Base-by-base conservation (phyloP, 1,284 basidiomycete species). In the Ganoderma lucidum region DNA sequence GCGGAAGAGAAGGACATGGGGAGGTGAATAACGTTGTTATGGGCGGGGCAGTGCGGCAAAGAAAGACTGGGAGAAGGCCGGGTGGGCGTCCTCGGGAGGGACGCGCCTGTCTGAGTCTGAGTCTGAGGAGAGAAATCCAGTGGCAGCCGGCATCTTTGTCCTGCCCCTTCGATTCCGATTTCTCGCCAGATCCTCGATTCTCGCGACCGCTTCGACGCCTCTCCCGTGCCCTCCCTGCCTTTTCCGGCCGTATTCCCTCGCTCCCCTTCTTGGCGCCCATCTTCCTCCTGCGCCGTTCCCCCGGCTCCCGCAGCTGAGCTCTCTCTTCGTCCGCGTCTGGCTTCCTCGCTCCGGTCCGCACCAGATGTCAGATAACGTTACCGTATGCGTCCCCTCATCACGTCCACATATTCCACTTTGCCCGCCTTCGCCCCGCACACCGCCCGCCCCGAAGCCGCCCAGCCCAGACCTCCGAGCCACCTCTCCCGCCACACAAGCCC, bases 291-390 rank as follows among this genome's bases (percentile, higher is more conserved):
- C 15, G 42, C 61, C 65, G 48, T 42, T 51, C 48, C 48, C 65
- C 51, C 60, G 56, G 56, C 56, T 12, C 56, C 32, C 56, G 56
- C 56, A 59, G 56, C 56, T 3, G 10, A 23, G 23, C 35, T 58
- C 61, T 8, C 10, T 41, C 30, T 44, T 28, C 45, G 45, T 59
- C 58, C 61, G 62, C 56, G 48, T 65, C 61, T 63, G 68, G 35
- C 39, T n/a, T 51, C 63, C 66, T 58, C 58, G 30, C 65, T 69
- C 71, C 76, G 76, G 76, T 69, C 76, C 76, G 76, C 74, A 75
- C 45, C 48, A 44, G 30, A 62, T 74, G 76, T 70, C 75, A 77
- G 72, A 76, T 75, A 74, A 70, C 74, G 71, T 74, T 75, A 66
- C 53, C 53, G 6, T 56, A 30, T 71, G 70, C 67, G 56, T 62